These are phyloP conservation scores for Mediolabrus comicus DNA, from an alignment of 108 stramenopile species.

Conservation along the genomic window DNA sequence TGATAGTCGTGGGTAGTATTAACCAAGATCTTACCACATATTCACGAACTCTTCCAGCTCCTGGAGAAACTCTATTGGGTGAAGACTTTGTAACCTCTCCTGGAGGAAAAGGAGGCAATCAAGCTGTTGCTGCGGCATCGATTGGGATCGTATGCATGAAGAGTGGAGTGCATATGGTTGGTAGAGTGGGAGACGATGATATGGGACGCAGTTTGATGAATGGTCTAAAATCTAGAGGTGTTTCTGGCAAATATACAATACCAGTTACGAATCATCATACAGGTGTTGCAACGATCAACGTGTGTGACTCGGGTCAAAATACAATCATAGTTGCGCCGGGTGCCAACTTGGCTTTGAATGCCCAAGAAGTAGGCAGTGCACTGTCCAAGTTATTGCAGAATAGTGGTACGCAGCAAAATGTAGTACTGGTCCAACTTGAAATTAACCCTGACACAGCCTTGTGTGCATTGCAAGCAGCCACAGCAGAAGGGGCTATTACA, in stretches of 20 bases:
- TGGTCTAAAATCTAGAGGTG: slow-evolving; percentile 30
- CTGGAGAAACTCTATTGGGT: slow-evolving; percentile 88
- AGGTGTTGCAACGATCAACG: slow-evolving; percentile 78
- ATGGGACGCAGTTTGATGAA: slow-evolving; percentile 58
- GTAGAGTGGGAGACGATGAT: slow-evolving; percentile 73
- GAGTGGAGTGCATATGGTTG: slow-evolving; percentile 71
- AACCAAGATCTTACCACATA: slow-evolving; percentile 80
- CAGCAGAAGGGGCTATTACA: slow-evolving; percentile 45
- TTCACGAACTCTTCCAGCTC: slow-evolving; percentile 48
- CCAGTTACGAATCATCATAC: slow-evolving; percentile 42
- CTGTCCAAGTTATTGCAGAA: slow-evolving; percentile 17
- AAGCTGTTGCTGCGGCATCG: slow-evolving; percentile 84
- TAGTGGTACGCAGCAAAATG: slow-evolving; percentile 20
- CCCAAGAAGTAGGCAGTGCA: slow-evolving; percentile 56
- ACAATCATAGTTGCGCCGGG: slow-evolving; percentile 81
- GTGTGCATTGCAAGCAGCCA: slow-evolving; percentile 63
- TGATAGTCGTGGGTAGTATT: slow-evolving; percentile 73
- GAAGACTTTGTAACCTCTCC: slow-evolving; percentile 62
- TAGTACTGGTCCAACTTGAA: slow-evolving; percentile 81
- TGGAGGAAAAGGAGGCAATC: slow-evolving; percentile 94
- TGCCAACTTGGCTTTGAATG: slow-evolving; percentile 67
- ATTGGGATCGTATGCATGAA: slow-evolving; percentile 50
- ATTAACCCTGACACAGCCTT: slow-evolving; percentile 66
- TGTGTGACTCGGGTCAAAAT: slow-evolving; percentile 81
- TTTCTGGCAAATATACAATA: background rate